Evolutionary conservation across 257 asterid genomes (phyloP).

Genomic region (Solanum sejunctum): DNA sequence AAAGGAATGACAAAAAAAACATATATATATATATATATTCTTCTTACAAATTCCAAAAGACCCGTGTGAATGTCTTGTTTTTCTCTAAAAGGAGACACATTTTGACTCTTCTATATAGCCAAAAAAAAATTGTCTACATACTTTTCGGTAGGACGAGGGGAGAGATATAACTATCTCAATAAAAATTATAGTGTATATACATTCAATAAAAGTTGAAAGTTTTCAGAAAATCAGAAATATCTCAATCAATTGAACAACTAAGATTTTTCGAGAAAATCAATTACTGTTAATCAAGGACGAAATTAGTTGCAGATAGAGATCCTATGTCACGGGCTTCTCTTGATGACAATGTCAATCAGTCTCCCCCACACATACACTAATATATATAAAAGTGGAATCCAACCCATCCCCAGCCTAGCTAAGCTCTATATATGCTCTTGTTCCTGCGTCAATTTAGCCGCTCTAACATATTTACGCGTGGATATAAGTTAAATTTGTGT

Average conservation of each 20-base stretch:
- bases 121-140: neutral
- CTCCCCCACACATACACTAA: slow-evolving; percentile 7
- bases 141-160: neutral
- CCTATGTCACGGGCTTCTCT: slow-evolving; percentile 56
- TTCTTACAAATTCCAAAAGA: neutral
- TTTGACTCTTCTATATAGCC: slow-evolving; percentile 8
- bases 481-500: neutral
- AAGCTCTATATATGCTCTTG: neutral
- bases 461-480: neutral
- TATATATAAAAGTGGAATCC: neutral
- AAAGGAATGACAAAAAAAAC: too few species aligned
- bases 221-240: too few species aligned
- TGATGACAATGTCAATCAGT: slow-evolving; percentile 40
- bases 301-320: neutral
- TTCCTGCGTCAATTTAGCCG: neutral
- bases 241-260: neutral
- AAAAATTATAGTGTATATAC: neutral
- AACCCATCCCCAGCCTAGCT: slow-evolving; percentile 13
- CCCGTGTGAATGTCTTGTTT: slow-evolving; percentile 1
- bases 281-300: neutral
- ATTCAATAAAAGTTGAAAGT: neutral
- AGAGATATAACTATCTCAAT: neutral
- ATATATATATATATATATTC: neutral
- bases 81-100: slow-evolving; percentile 13
- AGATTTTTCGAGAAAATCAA: neutral